Evolutionary conservation across 116 monocot species (phyloP).

Genomic region (Posidonia oceanica): DNA sequence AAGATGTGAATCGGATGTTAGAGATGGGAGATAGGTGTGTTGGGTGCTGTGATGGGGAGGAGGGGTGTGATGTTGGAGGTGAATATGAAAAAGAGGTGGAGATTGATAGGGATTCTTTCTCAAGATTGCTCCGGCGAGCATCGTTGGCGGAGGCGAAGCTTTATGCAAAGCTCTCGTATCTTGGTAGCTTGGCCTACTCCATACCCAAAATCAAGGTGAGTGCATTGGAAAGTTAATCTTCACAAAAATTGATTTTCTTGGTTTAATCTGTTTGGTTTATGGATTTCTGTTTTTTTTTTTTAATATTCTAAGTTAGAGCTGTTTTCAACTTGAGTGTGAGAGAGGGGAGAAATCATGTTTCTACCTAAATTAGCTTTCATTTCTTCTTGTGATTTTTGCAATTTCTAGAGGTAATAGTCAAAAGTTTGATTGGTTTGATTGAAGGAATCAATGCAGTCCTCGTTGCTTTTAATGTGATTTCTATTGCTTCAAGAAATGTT

Average conservation of each 20-base stretch:
- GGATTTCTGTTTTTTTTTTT: neutral
- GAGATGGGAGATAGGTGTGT: constrained; percentile 16
- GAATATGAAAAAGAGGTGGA: constrained; percentile 17
- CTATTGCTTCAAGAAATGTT: neutral
- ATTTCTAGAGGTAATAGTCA: no score
- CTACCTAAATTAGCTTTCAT: no score
- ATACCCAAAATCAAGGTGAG: constrained; percentile 67
- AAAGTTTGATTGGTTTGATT: no score
- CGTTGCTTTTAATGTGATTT: neutral
- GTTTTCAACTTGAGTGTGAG: no score
- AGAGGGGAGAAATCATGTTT: neutral
- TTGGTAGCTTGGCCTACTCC: constrained; percentile 52
- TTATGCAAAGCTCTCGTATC: constrained; percentile 59
- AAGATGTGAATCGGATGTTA: neutral
- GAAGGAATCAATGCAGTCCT: no score
- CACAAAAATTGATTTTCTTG: neutral
- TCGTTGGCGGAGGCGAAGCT: constrained; percentile 55
- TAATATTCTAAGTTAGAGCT: no score
- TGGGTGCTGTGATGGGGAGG: constrained; percentile 22
- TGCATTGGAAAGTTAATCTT: neutral
- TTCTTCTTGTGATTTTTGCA: no score
- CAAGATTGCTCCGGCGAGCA: constrained; percentile 45
- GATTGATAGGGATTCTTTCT: constrained; percentile 55
- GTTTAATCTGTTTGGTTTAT: neutral
- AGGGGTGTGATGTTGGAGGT: constrained; percentile 13